Conservation (phyloP, 495 filamentous ascomycete species). For the Tuber brumale region DNA sequence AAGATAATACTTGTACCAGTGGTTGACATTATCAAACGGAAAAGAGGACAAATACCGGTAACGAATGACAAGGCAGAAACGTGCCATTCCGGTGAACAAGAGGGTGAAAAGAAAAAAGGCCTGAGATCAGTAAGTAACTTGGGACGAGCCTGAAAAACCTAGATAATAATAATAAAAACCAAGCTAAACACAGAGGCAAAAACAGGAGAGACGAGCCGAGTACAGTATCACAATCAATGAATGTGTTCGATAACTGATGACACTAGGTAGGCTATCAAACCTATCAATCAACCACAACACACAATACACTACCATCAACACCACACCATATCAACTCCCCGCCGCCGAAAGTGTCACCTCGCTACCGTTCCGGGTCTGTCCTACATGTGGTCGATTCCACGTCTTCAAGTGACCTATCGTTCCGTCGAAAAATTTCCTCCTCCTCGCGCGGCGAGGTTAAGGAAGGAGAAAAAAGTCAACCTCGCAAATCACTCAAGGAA, state of each 20-base stretch:
- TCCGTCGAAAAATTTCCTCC: constrained; percentile 22
- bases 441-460: constrained; percentile 1
- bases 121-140: neutral
- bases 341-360: constrained; percentile 42
- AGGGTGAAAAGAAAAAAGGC: neutral
- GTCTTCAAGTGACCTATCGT: constrained; percentile 73
- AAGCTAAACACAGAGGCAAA: neutral
- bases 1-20: neutral
- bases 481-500: constrained; percentile 10
- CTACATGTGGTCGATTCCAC: constrained; percentile 65
- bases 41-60: neutral
- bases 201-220: neutral
- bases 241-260: neutral
- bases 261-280: neutral
- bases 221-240: neutral
- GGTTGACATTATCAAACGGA: neutral
- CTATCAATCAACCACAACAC: neutral
- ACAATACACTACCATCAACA: neutral
- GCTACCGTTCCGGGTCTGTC: constrained; percentile 49
- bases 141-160: neutral
- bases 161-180: neutral
- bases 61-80: neutral
- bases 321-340: constrained; percentile 25
- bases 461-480: constrained; percentile 31
- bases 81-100: neutral